Base-by-base conservation (phyloP, 1,284 basidiomycete genomes). In the Trametes sp. region DNA sequence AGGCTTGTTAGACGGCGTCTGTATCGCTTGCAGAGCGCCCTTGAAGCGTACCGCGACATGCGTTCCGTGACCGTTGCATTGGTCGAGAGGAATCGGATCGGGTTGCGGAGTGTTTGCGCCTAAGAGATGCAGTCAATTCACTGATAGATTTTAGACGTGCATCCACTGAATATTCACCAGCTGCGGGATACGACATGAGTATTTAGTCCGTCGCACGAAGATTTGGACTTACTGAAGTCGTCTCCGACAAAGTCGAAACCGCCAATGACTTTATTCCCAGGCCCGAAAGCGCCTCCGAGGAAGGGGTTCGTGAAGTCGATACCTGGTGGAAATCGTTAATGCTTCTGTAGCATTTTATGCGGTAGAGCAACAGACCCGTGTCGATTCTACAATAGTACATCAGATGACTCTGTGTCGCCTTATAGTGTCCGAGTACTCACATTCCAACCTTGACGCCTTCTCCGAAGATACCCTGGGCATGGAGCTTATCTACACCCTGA, bases 281-380 rank as follows among this genome's bases (percentile, higher is more conserved):
- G 75, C 7, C 88, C 88, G 65, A 89, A 84, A 35, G 81, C 87
- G 14, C 84, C 86, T 38, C 86, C 90, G 57, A 93, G 84, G 16
- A 78, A 76, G 9, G 87, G 86, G 69, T 89, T 85, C 2, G 82
- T 87, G 72, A 86, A 88, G 70, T 88, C 86, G 59, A 84, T 76
- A 53, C 83, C 26, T 28, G n/a, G 28, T 16, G 2, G 16, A 4
- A 10, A 19, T 29, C 1, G 11, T 29, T 8, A 41, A 51, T 41
- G 36, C 36, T n/a, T n/a, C n/a, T n/a, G n/a, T n/a, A n/a, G n/a
- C n/a, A n/a, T n/a, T n/a, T n/a, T n/a, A n/a, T n/a, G n/a, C n/a
- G n/a, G n/a, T n/a, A 16, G n/a, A 21, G 14, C 24, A 13, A 33
- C 10, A 5, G 8, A 63, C 72, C 73, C 13, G 74, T 77, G 66